Conservation (phyloP, 805 yeast genomes). For the Metahyphopichia silvanorum region DNA sequence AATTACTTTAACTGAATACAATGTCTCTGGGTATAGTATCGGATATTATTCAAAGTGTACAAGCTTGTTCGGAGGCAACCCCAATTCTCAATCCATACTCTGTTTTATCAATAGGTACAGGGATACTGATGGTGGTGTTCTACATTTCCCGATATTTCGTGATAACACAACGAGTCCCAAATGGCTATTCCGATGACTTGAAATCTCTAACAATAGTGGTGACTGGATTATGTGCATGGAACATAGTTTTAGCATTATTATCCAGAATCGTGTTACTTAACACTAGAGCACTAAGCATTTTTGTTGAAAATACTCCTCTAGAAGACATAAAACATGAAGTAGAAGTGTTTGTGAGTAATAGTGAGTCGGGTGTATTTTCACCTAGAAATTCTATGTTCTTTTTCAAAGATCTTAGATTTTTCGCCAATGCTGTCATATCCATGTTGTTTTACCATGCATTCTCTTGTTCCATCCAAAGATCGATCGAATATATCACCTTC, state of each 20-base stretch:
- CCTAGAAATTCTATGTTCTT: slow-evolving; percentile 6
- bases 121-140: not conserved
- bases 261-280: slow-evolving; percentile 1
- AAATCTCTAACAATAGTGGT: slow-evolving; percentile 1
- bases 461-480: slow-evolving; percentile 9
- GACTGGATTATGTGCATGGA: slow-evolving; percentile 5
- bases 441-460: slow-evolving; percentile 8
- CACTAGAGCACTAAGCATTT: no score
- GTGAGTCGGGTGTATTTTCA: not conserved
- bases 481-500: slow-evolving; percentile 14
- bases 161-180: slow-evolving; percentile 4
- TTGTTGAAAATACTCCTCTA: no score
- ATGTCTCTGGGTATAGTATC: no score
- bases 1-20: no score
- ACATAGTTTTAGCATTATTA: slow-evolving; percentile 2
- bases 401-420: slow-evolving; percentile 9
- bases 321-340: not conserved
- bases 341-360: not conserved
- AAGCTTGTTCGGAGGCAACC: not conserved
- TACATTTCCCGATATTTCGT: slow-evolving; percentile 6
- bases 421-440: slow-evolving; percentile 8
- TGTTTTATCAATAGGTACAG: no score
- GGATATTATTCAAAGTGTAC: no score
- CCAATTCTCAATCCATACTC: not conserved
- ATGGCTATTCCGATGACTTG: slow-evolving; percentile 7